Conservation (phyloP, 1,284 basidiomycete genomes). For the Meira nashicola region DNA sequence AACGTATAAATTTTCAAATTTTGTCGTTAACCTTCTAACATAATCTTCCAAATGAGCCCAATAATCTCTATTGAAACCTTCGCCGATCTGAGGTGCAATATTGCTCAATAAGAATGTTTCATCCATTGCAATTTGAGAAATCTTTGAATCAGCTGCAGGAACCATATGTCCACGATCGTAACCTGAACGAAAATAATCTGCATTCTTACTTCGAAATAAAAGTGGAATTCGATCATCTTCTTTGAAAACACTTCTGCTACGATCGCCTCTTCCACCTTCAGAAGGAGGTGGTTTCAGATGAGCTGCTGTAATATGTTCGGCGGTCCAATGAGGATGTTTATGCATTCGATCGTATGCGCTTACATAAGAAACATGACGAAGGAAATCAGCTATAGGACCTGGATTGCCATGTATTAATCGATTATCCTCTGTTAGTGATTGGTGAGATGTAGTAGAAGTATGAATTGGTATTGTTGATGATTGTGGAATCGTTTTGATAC, state of each 20-base stretch:
- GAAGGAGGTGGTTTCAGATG: conserved; percentile 53
- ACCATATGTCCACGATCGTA: conserved; percentile 93
- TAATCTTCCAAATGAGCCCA: conserved; percentile 68
- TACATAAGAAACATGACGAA: conserved; percentile 75
- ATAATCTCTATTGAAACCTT: conserved; percentile 96
- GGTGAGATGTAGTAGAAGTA: not conserved
- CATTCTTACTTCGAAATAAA: conserved; percentile 75
- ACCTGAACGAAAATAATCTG: conserved; percentile 76
- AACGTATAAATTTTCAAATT: conserved; percentile 67
- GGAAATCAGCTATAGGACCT: conserved; percentile 78
- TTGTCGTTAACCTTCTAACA: conserved; percentile 76
- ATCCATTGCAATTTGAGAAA: conserved; percentile 86
- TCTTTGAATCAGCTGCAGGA: conserved; percentile 94
- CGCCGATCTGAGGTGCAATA: conserved; percentile 96
- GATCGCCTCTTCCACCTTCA: conserved; percentile 56
- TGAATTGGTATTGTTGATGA: not conserved
- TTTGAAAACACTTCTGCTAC: conserved; percentile 64
- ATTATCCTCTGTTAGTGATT: not conserved
- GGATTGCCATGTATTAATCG: conserved; percentile 6
- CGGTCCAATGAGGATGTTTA: conserved; percentile 91
- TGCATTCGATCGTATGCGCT: conserved; percentile 84
- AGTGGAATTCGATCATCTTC: conserved; percentile 77
- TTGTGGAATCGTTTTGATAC: not conserved
- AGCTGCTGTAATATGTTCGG: conserved; percentile 78
- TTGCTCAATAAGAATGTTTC: conserved; percentile 94